These are phyloP conservation scores for Cylindrotheca closterium DNA, from an alignment of 108 stramenopile genomes.

Conservation along the genomic window DNA sequence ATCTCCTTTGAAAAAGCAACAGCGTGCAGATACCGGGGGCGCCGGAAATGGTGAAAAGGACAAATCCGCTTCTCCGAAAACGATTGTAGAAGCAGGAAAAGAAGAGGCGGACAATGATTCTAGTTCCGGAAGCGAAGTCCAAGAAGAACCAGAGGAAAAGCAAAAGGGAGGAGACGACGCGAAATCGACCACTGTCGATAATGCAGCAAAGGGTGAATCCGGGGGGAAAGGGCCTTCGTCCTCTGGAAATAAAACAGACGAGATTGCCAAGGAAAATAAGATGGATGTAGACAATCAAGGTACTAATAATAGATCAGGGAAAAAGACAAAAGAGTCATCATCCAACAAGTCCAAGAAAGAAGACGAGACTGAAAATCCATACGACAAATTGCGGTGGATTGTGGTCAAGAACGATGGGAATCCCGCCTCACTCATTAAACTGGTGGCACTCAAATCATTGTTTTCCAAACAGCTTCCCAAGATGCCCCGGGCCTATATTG, in stretches of 20 bases:
- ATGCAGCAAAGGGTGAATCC: not conserved
- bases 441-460: conserved; percentile 92
- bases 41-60: not conserved
- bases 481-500: conserved; percentile 97
- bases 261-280: not conserved
- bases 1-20: not conserved
- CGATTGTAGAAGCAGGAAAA: conserved; percentile 6
- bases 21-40: too few species aligned
- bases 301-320: conserved; percentile 1
- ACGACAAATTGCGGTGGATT: conserved; percentile 56
- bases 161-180: not conserved
- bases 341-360: not conserved
- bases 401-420: conserved; percentile 87
- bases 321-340: conserved; percentile 7
- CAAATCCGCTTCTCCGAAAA: not conserved
- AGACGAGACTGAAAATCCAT: conserved; percentile 36
- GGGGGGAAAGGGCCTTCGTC: not conserved
- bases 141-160: not conserved
- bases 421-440: conserved; percentile 71
- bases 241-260: not conserved
- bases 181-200: too few species aligned
- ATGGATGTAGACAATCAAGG: conserved; percentile 5
- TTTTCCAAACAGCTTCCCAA: conserved; percentile 98
- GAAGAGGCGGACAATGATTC: not conserved
- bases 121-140: not conserved